Evolutionary conservation across 768 basidiomycete species (phyloP).

Genomic region (Russula griseocarnosa): DNA sequence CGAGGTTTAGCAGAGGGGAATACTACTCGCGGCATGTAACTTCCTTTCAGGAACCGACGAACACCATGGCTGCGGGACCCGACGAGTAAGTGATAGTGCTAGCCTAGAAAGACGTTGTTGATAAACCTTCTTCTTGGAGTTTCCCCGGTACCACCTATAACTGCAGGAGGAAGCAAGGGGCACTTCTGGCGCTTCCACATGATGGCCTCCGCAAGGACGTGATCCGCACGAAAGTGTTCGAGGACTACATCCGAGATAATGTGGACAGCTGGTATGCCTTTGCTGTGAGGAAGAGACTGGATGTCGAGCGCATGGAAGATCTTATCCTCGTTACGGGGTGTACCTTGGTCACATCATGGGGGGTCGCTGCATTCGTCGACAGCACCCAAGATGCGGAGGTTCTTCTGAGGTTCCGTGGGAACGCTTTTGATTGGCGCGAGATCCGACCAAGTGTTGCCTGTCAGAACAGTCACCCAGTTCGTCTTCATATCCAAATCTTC

Average conservation of each 20-base stretch:
- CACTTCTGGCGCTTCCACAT: background rate
- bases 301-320: conserved; percentile 16
- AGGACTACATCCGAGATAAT: conserved; percentile 12
- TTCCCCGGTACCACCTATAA: background rate
- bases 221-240: conserved; percentile 12
- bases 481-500: background rate
- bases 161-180: conserved; percentile 2
- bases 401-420: background rate
- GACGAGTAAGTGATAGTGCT: background rate
- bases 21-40: background rate
- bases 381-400: background rate
- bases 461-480: background rate
- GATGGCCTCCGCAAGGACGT: conserved; percentile 5
- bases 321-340: conserved; percentile 19
- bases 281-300: background rate
- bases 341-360: conserved; percentile 11
- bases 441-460: background rate
- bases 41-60: background rate
- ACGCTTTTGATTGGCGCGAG: background rate
- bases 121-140: background rate
- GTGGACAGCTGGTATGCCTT: conserved; percentile 4
- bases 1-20: background rate
- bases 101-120: background rate
- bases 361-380: conserved; percentile 4
- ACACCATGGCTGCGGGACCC: background rate